A percentile compares a stretch with the other conserved stretches of the same genome.
phyloP scores from a whole-genome alignment of 2,329 filamentous ascomycete genomes.

The Coniochaeta ligniaria region DNA sequence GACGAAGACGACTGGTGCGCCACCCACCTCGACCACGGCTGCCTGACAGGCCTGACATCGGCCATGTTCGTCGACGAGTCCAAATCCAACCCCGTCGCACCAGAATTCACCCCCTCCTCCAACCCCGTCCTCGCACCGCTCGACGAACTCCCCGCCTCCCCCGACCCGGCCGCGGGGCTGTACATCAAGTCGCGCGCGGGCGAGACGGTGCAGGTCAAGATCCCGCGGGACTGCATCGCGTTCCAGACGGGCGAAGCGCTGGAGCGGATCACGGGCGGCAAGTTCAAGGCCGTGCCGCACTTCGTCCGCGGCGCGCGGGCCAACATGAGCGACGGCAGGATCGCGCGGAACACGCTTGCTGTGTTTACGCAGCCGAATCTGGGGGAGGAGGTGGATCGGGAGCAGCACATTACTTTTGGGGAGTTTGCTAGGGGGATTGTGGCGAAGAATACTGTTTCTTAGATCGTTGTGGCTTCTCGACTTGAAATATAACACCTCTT shows the following conservation, averaged over 20 bases:
- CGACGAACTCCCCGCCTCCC: slow-evolving; percentile 65
- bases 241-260: slow-evolving; percentile 95
- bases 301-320: slow-evolving; percentile 75
- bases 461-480: not conserved
- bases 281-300: slow-evolving; percentile 91
- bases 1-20: slow-evolving; percentile 90
- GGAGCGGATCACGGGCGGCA: slow-evolving; percentile 82
- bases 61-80: slow-evolving; percentile 93
- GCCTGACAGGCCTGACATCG: slow-evolving; percentile 85
- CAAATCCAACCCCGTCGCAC: slow-evolving; percentile 19
- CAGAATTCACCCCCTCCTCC: slow-evolving; percentile 26
- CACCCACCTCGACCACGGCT: slow-evolving; percentile 84
- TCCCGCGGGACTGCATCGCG: slow-evolving; percentile 83
- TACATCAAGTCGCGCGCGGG: slow-evolving; percentile 87
- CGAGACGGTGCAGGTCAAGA: slow-evolving; percentile 80
- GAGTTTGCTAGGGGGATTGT: slow-evolving; percentile 62
- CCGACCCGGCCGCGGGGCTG: slow-evolving; percentile 79
- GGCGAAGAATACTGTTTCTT: slow-evolving; percentile 47
- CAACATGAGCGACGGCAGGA: slow-evolving; percentile 39
- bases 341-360: slow-evolving; percentile 82
- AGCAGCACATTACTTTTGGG: slow-evolving; percentile 63
- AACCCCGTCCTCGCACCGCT: slow-evolving; percentile 40
- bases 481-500: too few relatives aligned
- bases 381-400: slow-evolving; percentile 66
- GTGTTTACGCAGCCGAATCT: slow-evolving; percentile 97